Evolutionary conservation across 2,329 filamentous ascomycete species (phyloP), one percentile per base, ranked within the genome.

Genomic region (Penicillium capsulatum): DNA sequence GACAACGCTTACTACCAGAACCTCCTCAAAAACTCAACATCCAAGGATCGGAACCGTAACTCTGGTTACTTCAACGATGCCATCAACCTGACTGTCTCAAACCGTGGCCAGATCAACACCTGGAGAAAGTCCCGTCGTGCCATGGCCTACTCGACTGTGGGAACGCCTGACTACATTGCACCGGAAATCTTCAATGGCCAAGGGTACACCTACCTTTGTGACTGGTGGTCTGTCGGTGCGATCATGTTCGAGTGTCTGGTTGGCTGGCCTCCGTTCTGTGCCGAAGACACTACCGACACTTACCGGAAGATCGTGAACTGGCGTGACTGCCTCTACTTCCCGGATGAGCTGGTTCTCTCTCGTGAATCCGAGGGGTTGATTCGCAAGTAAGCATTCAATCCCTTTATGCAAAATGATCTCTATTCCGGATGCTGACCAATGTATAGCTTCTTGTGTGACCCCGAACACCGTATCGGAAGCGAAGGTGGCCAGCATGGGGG

Each of bases 211-310:
- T 95, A 91, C 59, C 84, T 94, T 63, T 98, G 92, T 65, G 92
- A 98, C 73, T 98, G 92, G 92, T 98, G 92, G 92, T 94, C 87
- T 15, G 78, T 98, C 34, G 92, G 92, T 37, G 96, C 92, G 31
- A 98, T 98, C 70, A 97, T 98, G 92, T 98, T 97, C 59, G 92
- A 98, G 69, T 98, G 92, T 67, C 76, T 98, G 53, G 89, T 98
- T 46, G 92, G 92, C 57, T 98, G 92, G 92, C 92, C 92, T 39
- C 92, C 92, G 19, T 98, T 98, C 78, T 98, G 92, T 65, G 91
- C 92, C 14, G 92, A 98, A 65, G 91, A 97, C 63, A 86, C 89
- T 45, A 91, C 94, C 61, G 92, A 97, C 66, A 97, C 92, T 1
- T 98, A 98, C 70, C 84, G 91, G 53, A 98, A 98, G 77, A 98